phyloP scores from a whole-genome alignment of 805 yeast genomes.

The Candida saitoana region DNA sequence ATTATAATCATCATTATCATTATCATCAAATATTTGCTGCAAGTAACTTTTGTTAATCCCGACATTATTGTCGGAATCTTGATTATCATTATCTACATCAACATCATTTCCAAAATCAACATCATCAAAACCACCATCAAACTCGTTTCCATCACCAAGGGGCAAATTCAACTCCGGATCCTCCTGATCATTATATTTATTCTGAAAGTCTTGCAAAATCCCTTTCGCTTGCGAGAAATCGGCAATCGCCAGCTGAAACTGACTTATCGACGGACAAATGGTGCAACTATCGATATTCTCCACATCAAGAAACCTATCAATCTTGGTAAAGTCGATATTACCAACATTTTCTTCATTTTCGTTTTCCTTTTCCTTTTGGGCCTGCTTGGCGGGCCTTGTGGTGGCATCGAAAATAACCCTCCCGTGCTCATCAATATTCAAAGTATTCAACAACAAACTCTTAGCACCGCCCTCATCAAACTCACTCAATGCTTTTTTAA shows the following conservation, averaged over 20 bases:
- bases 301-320: slow-evolving; percentile 9
- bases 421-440: slow-evolving; percentile 49
- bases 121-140: slow-evolving; percentile 22
- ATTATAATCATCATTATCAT: slow-evolving; percentile 8
- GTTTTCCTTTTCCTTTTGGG: slow-evolving; percentile 15
- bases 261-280: slow-evolving; percentile 70
- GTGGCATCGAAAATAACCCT: slow-evolving; percentile 67
- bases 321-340: slow-evolving; percentile 1
- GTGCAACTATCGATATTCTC: slow-evolving; percentile 23
- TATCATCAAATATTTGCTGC: slow-evolving; percentile 9
- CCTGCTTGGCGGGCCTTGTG: slow-evolving; percentile 19
- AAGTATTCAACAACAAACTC: slow-evolving; percentile 59
- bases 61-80: slow-evolving; percentile 9
- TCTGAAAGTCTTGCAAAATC: slow-evolving; percentile 38
- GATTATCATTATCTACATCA: slow-evolving; percentile 3
- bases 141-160: slow-evolving; percentile 10
- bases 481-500: slow-evolving; percentile 69
- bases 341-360: slow-evolving; percentile 9
- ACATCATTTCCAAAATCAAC: slow-evolving; percentile 17
- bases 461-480: slow-evolving; percentile 84
- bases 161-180: slow-evolving; percentile 7
- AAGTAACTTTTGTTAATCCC: slow-evolving; percentile 11
- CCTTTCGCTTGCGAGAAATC: slow-evolving; percentile 46
- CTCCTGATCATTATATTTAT: slow-evolving; percentile 17
- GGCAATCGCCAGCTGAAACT: slow-evolving; percentile 53